Conservation (phyloP, 148 eudicot species). For the Mesembryanthemum crystallinum region DNA sequence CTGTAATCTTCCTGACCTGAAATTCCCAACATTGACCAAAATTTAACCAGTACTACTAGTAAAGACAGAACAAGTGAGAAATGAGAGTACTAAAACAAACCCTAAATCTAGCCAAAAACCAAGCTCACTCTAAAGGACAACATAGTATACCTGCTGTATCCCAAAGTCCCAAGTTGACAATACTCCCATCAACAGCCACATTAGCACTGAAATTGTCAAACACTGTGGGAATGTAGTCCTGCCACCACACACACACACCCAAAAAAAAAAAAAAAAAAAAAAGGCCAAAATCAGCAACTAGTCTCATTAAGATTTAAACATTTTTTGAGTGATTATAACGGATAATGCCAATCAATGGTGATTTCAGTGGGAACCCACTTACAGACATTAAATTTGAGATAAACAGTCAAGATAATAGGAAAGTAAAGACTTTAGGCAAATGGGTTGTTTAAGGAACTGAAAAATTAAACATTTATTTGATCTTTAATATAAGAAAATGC, state of each 20-base stretch:
- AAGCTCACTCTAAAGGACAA: not conserved
- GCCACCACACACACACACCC: no score
- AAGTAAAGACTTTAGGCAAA: not conserved
- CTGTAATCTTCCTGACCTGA: slow-evolving; percentile 92
- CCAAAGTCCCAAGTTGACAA: slow-evolving; percentile 92
- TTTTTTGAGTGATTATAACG: not conserved
- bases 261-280: no score
- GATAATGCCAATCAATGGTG: not conserved
- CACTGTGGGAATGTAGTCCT: slow-evolving; percentile 80
- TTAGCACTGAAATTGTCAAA: slow-evolving; percentile 85
- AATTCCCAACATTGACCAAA: slow-evolving; percentile 15
- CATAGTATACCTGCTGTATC: slow-evolving; percentile 77
- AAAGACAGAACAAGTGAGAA: not conserved
- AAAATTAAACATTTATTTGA: not conserved
- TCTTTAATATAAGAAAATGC: not conserved
- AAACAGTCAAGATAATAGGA: not conserved
- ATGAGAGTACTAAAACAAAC: not conserved
- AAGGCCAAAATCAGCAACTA: not conserved
- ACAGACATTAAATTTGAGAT: slow-evolving; percentile 7
- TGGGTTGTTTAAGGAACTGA: not conserved
- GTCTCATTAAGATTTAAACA: not conserved
- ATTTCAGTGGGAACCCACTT: not conserved
- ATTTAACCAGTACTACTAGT: not conserved
- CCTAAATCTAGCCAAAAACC: not conserved
- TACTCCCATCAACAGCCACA: slow-evolving; percentile 77